phyloP scores from a whole-genome alignment of 106 monocot genomes.

The Phalaenopsis equestris region DNA sequence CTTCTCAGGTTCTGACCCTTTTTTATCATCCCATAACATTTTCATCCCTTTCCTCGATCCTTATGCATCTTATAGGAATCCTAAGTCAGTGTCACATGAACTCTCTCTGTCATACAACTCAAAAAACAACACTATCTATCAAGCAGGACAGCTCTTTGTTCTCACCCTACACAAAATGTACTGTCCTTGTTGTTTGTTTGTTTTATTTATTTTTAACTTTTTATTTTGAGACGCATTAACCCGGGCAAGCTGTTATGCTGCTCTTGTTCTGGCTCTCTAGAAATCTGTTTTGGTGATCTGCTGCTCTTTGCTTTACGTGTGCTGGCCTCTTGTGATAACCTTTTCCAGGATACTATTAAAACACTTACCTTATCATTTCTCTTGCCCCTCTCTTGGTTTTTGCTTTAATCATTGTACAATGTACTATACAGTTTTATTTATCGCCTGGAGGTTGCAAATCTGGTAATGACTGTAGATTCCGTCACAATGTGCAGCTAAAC shows the following conservation, averaged over 20 bases:
- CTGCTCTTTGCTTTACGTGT: background rate
- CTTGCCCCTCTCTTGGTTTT: background rate
- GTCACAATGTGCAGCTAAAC: slow-evolving; percentile 28
- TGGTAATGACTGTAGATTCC: slow-evolving; percentile 1
- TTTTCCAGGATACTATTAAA: background rate
- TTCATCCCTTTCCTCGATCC: no score
- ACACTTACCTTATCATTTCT: background rate
- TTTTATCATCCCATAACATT: no score
- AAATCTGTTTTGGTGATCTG: background rate
- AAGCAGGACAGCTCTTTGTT: background rate
- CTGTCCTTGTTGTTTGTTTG: background rate
- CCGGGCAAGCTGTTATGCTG: background rate
- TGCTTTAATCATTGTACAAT: background rate
- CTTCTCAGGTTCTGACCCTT: no score
- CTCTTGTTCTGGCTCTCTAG: background rate
- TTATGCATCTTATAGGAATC: no score
- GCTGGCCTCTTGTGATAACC: background rate
- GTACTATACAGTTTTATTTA: background rate
- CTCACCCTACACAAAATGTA: background rate
- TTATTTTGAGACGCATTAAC: background rate
- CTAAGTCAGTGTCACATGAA: no score
- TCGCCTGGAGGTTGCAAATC: slow-evolving; percentile 1
- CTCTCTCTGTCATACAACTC: background rate
- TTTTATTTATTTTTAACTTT: background rate
- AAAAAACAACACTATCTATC: background rate